Conservation (phyloP, 2,329 filamentous ascomycete species). For the Didymella glomerata region DNA sequence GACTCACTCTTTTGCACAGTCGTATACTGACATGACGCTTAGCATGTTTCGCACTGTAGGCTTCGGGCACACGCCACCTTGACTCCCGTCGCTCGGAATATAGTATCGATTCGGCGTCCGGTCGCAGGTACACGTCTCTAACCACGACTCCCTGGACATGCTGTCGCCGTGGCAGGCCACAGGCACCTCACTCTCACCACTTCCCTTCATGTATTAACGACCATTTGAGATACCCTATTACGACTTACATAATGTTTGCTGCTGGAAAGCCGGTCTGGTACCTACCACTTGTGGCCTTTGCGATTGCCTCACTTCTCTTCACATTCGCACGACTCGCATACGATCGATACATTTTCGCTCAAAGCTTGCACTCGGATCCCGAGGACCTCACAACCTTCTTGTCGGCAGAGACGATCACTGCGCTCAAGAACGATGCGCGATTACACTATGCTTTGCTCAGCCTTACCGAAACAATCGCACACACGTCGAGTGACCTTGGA, state of each 20-base stretch:
- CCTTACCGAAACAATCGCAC: conserved; percentile 34
- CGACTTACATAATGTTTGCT: conserved; percentile 38
- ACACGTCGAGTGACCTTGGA: conserved; percentile 32
- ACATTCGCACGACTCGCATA: conserved; percentile 29
- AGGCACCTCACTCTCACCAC: background rate
- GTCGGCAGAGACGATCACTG: conserved; percentile 34
- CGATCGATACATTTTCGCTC: conserved; percentile 16
- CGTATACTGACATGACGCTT: conserved; percentile 25
- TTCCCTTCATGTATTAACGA: conserved; percentile 21
- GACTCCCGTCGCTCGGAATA: conserved; percentile 20
- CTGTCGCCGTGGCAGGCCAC: conserved; percentile 25
- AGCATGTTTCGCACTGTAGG: conserved; percentile 36
- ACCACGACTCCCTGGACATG: conserved; percentile 6
- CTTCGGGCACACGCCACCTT: conserved; percentile 6
- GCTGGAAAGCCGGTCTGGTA: conserved; percentile 37
- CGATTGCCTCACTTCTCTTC: conserved; percentile 29
- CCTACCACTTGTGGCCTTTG: conserved; percentile 30
- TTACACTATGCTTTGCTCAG: conserved; percentile 35
- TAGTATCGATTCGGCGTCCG: conserved; percentile 15
- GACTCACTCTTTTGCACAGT: background rate
- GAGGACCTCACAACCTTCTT: conserved; percentile 26
- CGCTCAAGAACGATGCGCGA: conserved; percentile 35
- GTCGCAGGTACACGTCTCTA: conserved; percentile 7
- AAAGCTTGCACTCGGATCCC: conserved; percentile 6
- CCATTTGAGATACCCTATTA: conserved; percentile 24